A percentile compares a stretch with the other conserved stretches of the same genome.
Conservation (phyloP, 2,329 filamentous ascomycete genomes). For the Cladosporium austrohemisphaericum region DNA sequence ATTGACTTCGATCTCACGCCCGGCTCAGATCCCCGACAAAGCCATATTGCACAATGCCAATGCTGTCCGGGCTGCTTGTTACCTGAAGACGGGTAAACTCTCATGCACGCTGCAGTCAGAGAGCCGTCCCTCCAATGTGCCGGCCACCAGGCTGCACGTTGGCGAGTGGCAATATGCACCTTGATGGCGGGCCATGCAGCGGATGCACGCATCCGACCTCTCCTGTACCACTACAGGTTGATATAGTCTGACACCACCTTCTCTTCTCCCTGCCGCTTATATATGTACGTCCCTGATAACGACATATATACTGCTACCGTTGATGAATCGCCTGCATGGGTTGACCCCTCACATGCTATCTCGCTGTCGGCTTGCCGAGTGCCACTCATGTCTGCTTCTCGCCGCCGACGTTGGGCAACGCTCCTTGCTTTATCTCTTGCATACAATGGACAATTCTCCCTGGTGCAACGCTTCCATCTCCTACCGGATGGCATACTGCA, state of each 20-base stretch:
- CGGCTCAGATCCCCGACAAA: no score
- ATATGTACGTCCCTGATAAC: constrained; percentile 2
- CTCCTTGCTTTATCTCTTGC: neutral
- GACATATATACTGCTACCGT: neutral
- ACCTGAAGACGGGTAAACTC: neutral
- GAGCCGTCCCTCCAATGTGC: neutral
- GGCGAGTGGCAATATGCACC: constrained; percentile 4
- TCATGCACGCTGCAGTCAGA: no score
- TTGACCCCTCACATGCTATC: constrained; percentile 5
- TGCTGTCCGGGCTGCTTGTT: no score
- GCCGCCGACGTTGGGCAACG: neutral
- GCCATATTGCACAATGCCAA: no score
- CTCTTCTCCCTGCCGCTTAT: no score
- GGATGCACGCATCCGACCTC: neutral
- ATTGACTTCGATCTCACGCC: no score
- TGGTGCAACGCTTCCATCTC: neutral
- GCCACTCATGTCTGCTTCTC: no score
- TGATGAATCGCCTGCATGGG: neutral
- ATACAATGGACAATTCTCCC: neutral
- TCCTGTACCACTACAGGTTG: neutral
- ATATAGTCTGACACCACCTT: no score
- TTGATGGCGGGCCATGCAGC: constrained; percentile 1
- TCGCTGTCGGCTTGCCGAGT: neutral
- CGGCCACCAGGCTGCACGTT: neutral
- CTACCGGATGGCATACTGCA: no score